Conservation (phyloP, 345 rosid species). For the Lumnitzera racemosa region DNA sequence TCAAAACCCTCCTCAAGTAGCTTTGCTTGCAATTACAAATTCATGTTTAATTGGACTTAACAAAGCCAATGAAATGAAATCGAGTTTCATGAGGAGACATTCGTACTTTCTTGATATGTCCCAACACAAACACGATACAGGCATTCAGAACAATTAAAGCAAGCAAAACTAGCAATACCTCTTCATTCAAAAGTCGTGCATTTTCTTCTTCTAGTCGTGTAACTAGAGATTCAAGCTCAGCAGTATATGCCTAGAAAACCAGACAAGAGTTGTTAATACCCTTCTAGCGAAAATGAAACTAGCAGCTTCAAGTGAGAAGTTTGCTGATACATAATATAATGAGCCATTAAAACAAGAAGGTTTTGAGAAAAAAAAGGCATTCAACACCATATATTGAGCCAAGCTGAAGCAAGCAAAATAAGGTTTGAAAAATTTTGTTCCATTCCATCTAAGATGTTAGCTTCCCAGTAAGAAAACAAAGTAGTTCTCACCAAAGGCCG, state of each 20-base stretch:
- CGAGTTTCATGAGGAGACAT: neutral
- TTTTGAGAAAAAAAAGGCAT: no score
- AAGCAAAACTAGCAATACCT: conserved; percentile 23
- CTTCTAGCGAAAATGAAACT: neutral
- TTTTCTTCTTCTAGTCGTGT: conserved; percentile 52
- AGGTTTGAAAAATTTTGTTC: no score
- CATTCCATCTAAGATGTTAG: no score
- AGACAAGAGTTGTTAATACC: neutral
- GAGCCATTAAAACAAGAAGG: neutral
- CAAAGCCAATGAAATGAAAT: no score
- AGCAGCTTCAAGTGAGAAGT: neutral
- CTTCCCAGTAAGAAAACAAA: no score
- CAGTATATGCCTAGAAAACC: conserved; percentile 43
- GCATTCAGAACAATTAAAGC: neutral
- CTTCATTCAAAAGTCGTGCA: conserved; percentile 37
- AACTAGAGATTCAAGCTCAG: conserved; percentile 48
- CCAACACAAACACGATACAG: neutral
- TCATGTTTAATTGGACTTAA: no score
- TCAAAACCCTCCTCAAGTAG: no score
- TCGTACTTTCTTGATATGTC: neutral
- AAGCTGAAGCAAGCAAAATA: no score
- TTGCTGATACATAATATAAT: neutral
- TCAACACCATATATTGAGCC: no score
- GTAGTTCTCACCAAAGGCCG: no score
- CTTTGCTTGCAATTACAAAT: no score